A percentile compares a stretch with the other conserved stretches of the same genome.
Conservation (phyloP, 257 asterid species). For the Nicotiana otophora region DNA sequence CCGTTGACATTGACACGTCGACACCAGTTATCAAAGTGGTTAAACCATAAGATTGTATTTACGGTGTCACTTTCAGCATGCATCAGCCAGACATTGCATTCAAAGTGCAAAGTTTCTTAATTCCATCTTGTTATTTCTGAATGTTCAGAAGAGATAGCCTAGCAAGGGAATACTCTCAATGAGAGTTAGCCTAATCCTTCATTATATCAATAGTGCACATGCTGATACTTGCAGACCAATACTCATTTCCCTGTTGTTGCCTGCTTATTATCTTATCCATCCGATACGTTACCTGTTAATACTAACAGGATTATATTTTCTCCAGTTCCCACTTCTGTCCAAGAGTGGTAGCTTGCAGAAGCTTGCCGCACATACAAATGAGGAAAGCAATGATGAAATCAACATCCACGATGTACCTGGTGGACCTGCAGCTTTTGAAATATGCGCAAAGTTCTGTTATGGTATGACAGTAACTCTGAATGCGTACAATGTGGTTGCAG, state of each 20-base stretch:
- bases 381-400: conserved; percentile 41
- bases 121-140: neutral
- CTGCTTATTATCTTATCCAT: neutral
- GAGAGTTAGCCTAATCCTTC: neutral
- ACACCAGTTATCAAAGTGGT: neutral
- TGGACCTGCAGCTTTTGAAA: conserved; percentile 80
- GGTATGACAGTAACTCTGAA: conserved; percentile 82
- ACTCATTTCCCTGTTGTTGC: neutral
- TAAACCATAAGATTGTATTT: neutral
- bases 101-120: neutral
- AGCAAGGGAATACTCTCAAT: neutral
- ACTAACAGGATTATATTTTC: conserved; percentile 13
- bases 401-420: conserved; percentile 65
- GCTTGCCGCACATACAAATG: conserved; percentile 34
- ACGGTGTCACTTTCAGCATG: neutral
- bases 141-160: neutral
- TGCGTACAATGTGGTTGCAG: conserved; percentile 71
- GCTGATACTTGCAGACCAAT: neutral
- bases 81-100: neutral
- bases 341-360: conserved; percentile 62
- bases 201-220: neutral
- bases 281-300: neutral
- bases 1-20: neutral
- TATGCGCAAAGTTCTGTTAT: conserved; percentile 79
- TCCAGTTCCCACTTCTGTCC: conserved; percentile 79